phyloP scores from a whole-genome alignment of 163 green algal genomes.

The Scenedesmus sp. region DNA sequence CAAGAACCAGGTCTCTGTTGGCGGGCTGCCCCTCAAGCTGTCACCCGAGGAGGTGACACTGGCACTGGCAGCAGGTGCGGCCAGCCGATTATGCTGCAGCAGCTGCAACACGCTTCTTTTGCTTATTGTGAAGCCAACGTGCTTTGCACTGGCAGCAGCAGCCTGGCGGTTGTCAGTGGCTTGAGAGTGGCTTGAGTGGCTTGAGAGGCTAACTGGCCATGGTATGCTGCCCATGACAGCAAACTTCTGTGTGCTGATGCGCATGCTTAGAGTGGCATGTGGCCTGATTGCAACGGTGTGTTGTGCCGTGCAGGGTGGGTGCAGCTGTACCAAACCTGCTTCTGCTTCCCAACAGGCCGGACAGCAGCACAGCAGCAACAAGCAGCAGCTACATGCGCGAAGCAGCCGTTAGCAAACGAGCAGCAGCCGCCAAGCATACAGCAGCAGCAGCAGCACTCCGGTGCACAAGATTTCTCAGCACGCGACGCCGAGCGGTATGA shows the following conservation, averaged over 20 bases:
- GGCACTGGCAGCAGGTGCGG: conserved; percentile 26
- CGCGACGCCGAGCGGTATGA: background rate
- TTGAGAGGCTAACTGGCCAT: too few relatives aligned
- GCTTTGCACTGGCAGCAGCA: background rate
- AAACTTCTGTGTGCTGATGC: too few relatives aligned
- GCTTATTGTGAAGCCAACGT: background rate
- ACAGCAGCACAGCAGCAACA: background rate
- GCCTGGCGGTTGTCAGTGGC: too few relatives aligned
- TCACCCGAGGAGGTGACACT: conserved; percentile 30
- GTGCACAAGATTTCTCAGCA: background rate
- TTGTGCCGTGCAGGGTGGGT: conserved; percentile 11
- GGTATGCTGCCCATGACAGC: too few relatives aligned
- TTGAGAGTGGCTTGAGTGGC: too few relatives aligned
- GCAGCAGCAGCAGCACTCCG: conserved; percentile 17
- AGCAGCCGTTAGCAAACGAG: background rate
- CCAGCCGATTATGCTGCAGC: background rate
- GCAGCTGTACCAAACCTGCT: background rate
- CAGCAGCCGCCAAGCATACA: background rate
- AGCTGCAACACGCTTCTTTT: background rate
- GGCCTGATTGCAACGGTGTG: too few relatives aligned
- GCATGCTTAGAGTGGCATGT: too few relatives aligned
- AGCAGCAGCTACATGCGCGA: too few relatives aligned
- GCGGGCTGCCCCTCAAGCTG: conserved; percentile 45
- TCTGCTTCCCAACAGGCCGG: background rate
- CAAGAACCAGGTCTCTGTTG: conserved; percentile 37